Percentiles rank a stretch among this genome's conserved stretches.
phyloP scores from a whole-genome alignment of 176 grass and related monocot genomes.

The Metroxylon sagu region DNA sequence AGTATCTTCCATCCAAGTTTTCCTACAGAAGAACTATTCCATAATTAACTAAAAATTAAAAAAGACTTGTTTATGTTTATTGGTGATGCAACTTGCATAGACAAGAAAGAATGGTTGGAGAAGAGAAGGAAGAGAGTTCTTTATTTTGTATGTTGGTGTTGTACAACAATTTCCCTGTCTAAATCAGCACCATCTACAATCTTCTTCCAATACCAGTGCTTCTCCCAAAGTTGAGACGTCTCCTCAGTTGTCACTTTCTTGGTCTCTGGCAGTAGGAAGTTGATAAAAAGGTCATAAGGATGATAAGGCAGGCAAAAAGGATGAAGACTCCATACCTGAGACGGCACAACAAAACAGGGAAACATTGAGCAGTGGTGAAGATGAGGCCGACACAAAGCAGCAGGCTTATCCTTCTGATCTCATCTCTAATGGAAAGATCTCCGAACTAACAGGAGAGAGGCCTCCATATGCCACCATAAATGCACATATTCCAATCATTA shows the following conservation, averaged over 20 bases:
- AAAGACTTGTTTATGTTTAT: no score
- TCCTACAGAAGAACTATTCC: no score
- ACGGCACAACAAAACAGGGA: slow-evolving; percentile 2
- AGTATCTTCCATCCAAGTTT: no score
- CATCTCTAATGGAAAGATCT: slow-evolving; percentile 12
- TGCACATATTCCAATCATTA: slow-evolving; percentile 2
- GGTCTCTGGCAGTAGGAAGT: slow-evolving; percentile 3
- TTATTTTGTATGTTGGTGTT: no score
- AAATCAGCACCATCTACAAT: not conserved
- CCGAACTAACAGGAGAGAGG: slow-evolving; percentile 9
- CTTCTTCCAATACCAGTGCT: slow-evolving; percentile 17
- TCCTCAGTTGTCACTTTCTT: slow-evolving; percentile 3
- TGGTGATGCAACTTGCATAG: no score
- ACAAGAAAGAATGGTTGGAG: no score
- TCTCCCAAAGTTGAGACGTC: slow-evolving; percentile 11
- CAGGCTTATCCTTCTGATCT: slow-evolving; percentile 8
- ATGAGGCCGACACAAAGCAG: slow-evolving; percentile 4
- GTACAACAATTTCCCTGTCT: no score
- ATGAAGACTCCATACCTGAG: slow-evolving; percentile 12
- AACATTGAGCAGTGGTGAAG: slow-evolving; percentile 13
- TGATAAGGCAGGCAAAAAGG: slow-evolving; percentile 2
- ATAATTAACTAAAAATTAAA: no score
- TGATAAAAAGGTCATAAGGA: slow-evolving; percentile 9
- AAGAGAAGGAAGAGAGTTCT: no score
- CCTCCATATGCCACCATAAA: slow-evolving; percentile 2